phyloP scores from a whole-genome alignment of 2,329 filamentous ascomycete genomes.

The Helicocarpus griseus region DNA sequence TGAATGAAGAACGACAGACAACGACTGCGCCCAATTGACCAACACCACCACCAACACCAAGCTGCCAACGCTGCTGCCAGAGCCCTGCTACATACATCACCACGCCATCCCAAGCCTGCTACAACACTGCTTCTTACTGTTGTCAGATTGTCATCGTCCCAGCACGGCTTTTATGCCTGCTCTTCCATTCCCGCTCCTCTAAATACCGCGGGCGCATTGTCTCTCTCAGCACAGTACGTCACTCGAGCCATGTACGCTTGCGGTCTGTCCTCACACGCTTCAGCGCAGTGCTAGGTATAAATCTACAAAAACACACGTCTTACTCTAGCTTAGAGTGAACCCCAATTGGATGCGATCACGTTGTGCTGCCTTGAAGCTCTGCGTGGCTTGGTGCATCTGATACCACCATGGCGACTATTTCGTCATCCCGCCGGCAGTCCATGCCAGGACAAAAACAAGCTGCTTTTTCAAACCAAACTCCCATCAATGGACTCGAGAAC shows the following conservation, averaged over 20 bases:
- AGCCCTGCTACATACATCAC: not conserved
- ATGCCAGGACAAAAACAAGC: not conserved
- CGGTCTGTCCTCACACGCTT: not conserved
- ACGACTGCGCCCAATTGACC: not conserved
- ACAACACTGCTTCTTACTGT: not conserved
- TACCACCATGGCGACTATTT: not conserved
- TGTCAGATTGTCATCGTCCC: not conserved
- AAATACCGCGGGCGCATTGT: not conserved
- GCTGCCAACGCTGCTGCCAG: not conserved
- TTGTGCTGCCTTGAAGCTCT: not conserved
- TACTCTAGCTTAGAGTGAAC: not conserved
- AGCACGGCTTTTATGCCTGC: not conserved
- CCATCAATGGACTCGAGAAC: constrained; percentile 13
- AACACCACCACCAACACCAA: not conserved
- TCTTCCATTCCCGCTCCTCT: not conserved
- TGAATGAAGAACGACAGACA: not conserved
- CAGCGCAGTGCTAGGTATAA: not conserved
- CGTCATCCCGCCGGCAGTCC: constrained; percentile 1
- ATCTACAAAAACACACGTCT: not conserved
- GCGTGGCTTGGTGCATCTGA: not conserved
- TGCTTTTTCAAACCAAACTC: constrained; percentile 3
- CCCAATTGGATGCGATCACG: not conserved
- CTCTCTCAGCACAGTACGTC: no score
- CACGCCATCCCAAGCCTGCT: not conserved
- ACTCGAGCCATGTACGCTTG: not conserved